Percentiles rank a stretch among this genome's conserved stretches.
phyloP scores from a whole-genome alignment of 163 green algal species.

The Chlamydomonas reinhardtii region DNA sequence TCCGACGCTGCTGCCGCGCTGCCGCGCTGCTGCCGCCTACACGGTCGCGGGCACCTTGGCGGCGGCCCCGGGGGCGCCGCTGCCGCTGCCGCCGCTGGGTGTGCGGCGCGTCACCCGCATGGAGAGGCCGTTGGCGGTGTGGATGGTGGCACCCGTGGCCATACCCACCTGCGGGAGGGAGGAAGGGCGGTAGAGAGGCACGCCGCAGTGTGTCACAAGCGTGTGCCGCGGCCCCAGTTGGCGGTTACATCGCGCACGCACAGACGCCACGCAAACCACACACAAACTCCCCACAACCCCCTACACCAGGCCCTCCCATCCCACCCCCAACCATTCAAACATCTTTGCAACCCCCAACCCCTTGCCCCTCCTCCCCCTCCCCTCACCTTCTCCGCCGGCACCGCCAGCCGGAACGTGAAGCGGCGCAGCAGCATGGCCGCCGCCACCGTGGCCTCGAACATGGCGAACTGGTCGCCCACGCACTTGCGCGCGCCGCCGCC shows the following conservation, averaged over 20 bases:
- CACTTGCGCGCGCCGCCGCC: conserved; percentile 94
- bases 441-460: conserved; percentile 92
- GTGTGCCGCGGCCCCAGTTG: too few relatives aligned
- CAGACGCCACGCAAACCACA: too few relatives aligned
- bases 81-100: background rate
- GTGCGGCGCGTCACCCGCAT: conserved; percentile 66
- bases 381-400: conserved; percentile 45
- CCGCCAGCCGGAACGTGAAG: conserved; percentile 74
- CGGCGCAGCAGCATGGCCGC: conserved; percentile 89
- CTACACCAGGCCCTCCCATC: background rate
- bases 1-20: too few relatives aligned
- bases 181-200: too few relatives aligned
- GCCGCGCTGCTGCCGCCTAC: background rate
- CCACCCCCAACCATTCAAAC: background rate
- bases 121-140: conserved; percentile 94
- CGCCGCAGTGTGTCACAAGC: too few relatives aligned
- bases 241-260: too few relatives aligned
- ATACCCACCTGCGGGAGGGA: conserved; percentile 78
- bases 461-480: conserved; percentile 97
- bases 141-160: conserved; percentile 97
- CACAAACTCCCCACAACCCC: too few relatives aligned
- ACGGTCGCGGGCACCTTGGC: conserved; percentile 2
- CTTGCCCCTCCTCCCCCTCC: background rate
- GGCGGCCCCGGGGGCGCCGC: background rate
- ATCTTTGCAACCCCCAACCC: background rate